Evolutionary conservation across 768 basidiomycete genomes (phyloP).

Genomic region (Podaxis mareebaensis): DNA sequence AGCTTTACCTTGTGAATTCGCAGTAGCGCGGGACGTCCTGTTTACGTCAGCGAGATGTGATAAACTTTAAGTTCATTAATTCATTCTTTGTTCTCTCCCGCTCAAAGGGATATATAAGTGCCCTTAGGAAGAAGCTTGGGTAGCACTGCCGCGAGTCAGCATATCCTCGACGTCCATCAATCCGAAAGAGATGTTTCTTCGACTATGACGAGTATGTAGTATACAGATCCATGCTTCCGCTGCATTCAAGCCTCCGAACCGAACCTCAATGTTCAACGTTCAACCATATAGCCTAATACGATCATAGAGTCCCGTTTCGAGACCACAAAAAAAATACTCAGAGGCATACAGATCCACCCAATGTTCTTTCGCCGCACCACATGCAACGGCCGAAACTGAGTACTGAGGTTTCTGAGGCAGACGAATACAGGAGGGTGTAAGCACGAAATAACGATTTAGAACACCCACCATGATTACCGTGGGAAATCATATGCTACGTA

Average conservation of each 20-base stretch:
- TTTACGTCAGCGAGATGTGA: neutral
- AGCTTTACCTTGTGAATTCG: neutral
- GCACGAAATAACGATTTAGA: constrained; percentile 1
- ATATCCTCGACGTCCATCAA: neutral
- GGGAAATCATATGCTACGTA: constrained; percentile 9
- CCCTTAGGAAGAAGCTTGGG: neutral
- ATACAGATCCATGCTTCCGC: neutral
- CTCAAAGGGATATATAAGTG: neutral
- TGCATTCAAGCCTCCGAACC: neutral
- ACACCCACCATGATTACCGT: constrained; percentile 11
- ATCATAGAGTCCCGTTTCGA: neutral
- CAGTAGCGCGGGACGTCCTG: neutral
- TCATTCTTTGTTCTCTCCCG: neutral
- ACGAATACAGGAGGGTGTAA: neutral
- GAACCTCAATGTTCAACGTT: neutral
- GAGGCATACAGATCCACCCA: neutral
- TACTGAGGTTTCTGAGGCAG: neutral
- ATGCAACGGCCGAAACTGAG: neutral
- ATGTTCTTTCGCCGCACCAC: neutral
- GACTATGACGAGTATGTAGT: neutral
- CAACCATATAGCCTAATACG: neutral
- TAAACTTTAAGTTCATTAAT: neutral
- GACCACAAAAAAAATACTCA: neutral
- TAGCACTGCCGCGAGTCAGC: neutral
- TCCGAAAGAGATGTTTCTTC: neutral